phyloP scores from a whole-genome alignment of 306 rosid species.

The Datisca glomerata region DNA sequence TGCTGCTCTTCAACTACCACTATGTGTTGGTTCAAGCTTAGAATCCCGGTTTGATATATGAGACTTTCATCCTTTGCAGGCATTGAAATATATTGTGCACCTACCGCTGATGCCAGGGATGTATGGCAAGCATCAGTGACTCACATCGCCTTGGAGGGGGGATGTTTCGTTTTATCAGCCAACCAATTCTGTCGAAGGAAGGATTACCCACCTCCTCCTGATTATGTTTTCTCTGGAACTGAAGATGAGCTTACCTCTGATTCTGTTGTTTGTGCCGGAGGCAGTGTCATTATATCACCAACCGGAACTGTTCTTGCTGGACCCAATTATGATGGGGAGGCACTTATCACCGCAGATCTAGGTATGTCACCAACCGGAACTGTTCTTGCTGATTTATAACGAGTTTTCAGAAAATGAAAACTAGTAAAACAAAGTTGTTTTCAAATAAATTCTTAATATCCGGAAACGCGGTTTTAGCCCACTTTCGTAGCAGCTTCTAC shows the following conservation, averaged over 20 bases:
- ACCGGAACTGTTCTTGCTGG: conserved; percentile 79
- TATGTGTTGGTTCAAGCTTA: no score
- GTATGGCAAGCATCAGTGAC: conserved; percentile 87
- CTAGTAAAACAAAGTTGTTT: background rate
- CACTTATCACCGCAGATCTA: conserved; percentile 79
- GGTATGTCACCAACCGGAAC: conserved; percentile 91
- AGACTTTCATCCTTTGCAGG: no score
- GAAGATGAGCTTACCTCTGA: conserved; percentile 67
- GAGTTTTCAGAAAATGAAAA: background rate
- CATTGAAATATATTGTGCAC: conserved; percentile 91
- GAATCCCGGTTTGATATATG: no score
- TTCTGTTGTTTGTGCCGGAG: conserved; percentile 88
- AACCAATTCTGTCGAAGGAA: conserved; percentile 88
- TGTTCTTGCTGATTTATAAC: conserved; percentile 46
- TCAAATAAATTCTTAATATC: background rate
- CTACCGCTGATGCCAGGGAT: conserved; percentile 77
- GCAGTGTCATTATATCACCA: conserved; percentile 89
- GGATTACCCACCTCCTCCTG: conserved; percentile 87
- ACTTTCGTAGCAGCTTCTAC: no score
- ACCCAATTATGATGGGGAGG: conserved; percentile 89
- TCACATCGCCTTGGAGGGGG: conserved; percentile 90
- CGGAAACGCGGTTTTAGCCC: background rate
- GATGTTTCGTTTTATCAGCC: conserved; percentile 82
- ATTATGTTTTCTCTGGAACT: conserved; percentile 51
- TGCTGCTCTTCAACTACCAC: no score